Evolutionary conservation across 2,329 filamentous ascomycete species (phyloP), one percentile per base, ranked within the genome.

Genomic region (Fusarium virguliforme): DNA sequence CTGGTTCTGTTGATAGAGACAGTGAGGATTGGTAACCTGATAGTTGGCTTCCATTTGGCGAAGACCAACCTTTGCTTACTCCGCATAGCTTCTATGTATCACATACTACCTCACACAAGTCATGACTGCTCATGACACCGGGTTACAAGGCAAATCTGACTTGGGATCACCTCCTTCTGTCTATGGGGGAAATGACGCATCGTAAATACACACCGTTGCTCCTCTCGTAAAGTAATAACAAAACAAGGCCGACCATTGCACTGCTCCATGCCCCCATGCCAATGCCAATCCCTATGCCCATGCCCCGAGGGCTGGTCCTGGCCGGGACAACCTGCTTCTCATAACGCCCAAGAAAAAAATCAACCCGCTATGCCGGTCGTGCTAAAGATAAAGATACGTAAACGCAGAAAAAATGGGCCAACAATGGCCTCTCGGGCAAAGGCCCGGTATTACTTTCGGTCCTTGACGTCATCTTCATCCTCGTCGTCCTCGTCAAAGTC

Each of bases 401-500:
- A 59, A 40, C 13, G 41, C 55, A 32, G 58, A 58, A 51, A 61
- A 50, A 61, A 50, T 24, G 51, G 12, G 22, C 15, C 34, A 26
- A 26, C 32, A 24, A 12, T 40, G 48, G 30, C 38, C 62, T 40
- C 40, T 18, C 18, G 18, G 2, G 18, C 18, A 18, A 18, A 18
- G 18, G 38, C n/a, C 43, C 50, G 66, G 18, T 18, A 41, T 59
- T 74, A 76, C 55, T 74, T 75, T 24, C 53, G 60, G 54, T 79
- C 74, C 56, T 78, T 76, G 4, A 87, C 85, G 50, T 89, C 87
- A 26, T 72, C 70, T 15, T 88, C 87, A 9, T 87, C 85, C 7
- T 88, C 88, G 24, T 90, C 87, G 2, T 85, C 84, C 12, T 88
- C 87, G 8, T 88, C 88, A 41, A 87, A 88, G 50, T 91, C 89